These are phyloP conservation scores for Macadamia tetraphylla DNA, from an alignment of 164 flowering plant species.

Conservation along the genomic window DNA sequence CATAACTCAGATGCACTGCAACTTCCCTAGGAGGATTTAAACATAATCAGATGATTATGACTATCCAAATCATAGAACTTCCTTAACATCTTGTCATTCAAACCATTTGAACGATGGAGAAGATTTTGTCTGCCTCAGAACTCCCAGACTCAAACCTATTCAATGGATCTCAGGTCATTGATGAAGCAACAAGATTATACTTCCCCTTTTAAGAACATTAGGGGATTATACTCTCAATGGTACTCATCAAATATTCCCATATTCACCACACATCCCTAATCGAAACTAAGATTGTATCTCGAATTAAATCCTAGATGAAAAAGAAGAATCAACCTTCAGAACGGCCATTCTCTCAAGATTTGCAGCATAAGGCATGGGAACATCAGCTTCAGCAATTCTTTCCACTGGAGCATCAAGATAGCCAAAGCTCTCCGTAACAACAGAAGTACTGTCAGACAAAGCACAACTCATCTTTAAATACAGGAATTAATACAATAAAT, in stretches of 20 bases:
- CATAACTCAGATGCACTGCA: too few relatives aligned
- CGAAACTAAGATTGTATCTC: neutral
- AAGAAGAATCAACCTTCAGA: constrained; percentile 59
- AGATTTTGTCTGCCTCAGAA: too few relatives aligned
- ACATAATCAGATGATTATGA: too few relatives aligned
- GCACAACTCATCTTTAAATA: neutral
- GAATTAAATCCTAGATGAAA: neutral
- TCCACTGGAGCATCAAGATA: constrained; percentile 95
- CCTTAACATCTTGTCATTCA: too few relatives aligned
- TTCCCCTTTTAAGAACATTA: too few relatives aligned
- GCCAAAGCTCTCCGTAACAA: constrained; percentile 85
- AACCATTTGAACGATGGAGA: too few relatives aligned
- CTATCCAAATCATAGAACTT: too few relatives aligned
- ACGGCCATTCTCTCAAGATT: constrained; percentile 86
- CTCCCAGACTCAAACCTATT: too few relatives aligned
- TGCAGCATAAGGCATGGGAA: constrained; percentile 96
- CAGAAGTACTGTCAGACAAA: constrained; percentile 52
- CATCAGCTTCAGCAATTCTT: constrained; percentile 85
- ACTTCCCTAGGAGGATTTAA: too few relatives aligned
- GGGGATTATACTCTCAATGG: too few relatives aligned
- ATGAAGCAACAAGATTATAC: too few relatives aligned
- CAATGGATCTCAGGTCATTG: too few relatives aligned
- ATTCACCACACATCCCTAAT: neutral
- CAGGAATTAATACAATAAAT: neutral
- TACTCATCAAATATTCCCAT: neutral